phyloP scores from a whole-genome alignment of 768 basidiomycete species.

The Russula ochroleuca region DNA sequence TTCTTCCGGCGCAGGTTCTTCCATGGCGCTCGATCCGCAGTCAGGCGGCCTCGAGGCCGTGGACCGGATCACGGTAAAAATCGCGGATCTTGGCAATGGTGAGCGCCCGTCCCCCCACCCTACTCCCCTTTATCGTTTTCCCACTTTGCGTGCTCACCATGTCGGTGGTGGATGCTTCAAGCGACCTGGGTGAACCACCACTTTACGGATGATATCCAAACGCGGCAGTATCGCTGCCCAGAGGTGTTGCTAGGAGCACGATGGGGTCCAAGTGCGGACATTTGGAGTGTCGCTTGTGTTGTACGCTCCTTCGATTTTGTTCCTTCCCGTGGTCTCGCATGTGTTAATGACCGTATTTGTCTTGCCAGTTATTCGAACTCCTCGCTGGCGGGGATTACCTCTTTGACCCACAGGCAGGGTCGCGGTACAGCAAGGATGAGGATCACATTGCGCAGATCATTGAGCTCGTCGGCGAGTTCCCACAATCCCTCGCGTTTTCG shows the following conservation, averaged over 20 bases:
- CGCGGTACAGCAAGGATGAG: constrained; percentile 93
- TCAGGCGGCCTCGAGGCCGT: constrained; percentile 33
- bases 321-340: background rate
- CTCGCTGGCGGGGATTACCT: constrained; percentile 96
- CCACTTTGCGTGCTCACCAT: background rate
- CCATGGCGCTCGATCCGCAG: constrained; percentile 34
- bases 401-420: constrained; percentile 94
- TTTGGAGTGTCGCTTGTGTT: constrained; percentile 95
- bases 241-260: constrained; percentile 96
- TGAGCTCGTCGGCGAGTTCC: constrained; percentile 90
- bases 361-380: constrained; percentile 82
- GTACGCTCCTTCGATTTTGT: constrained; percentile 44
- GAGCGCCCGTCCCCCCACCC: constrained; percentile 31
- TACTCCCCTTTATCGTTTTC: constrained; percentile 9
- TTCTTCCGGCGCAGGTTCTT: constrained; percentile 26
- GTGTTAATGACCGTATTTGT: background rate
- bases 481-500: constrained; percentile 73
- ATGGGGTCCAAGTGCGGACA: constrained; percentile 93
- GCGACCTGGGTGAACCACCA: constrained; percentile 92
- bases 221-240: constrained; percentile 93
- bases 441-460: constrained; percentile 98
- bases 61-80: constrained; percentile 92
- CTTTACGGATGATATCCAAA: constrained; percentile 98
- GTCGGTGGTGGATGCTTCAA: constrained; percentile 30
- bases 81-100: constrained; percentile 97